Base-by-base conservation (phyloP, 768 basidiomycete genomes). In the Leucosporidium yakuticum region DNA sequence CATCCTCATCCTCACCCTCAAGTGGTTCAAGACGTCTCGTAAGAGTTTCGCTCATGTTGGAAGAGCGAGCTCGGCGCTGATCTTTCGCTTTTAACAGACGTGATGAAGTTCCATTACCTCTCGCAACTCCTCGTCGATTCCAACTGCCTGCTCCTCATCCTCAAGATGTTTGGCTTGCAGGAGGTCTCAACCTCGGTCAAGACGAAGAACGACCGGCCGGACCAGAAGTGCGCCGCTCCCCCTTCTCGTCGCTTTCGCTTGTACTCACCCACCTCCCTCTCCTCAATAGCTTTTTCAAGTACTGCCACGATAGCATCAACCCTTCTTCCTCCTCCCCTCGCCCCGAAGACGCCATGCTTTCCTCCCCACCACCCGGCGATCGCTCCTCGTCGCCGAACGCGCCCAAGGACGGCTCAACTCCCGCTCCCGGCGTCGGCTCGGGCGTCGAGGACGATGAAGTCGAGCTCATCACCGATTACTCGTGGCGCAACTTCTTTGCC, bases 1-100 rank as follows among this genome's bases (percentile, higher is more conserved):
- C 1, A 96, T 98, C 65, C 79, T 99, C 32, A 79, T 98, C 8
- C 81, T 97, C 48, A 85, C 89, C 3, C 78, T 99, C 73, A 96
- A 98, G 78, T 99, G 96, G 96, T 95, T 97, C 83, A 98, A 98
- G 79, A 90, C 89, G 29, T 97, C 95, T 60, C 96, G 95, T 97
- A 73, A 78, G 92, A 57, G 11, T 34, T 25, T 23, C 60, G 48
- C 56, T 61, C 54, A 17, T 6, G 25, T 34, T 69, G 39, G 67
- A 23, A 0, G 19, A 11, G 15, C 14, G 0, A 27, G 47, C 7
- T n/a, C 27, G 20, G 21, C 39, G 4, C 62, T 32, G 25, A 31
- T 20, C 29, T 29, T n/a, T 0, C 9, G 5, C 19, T 23, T n/a
- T 15, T 3, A 44, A 21, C 73, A 98, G 95, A 98, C 80, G 86